phyloP scores from a whole-genome alignment of 139 green algal species.

The Chlorella vulgaris region DNA sequence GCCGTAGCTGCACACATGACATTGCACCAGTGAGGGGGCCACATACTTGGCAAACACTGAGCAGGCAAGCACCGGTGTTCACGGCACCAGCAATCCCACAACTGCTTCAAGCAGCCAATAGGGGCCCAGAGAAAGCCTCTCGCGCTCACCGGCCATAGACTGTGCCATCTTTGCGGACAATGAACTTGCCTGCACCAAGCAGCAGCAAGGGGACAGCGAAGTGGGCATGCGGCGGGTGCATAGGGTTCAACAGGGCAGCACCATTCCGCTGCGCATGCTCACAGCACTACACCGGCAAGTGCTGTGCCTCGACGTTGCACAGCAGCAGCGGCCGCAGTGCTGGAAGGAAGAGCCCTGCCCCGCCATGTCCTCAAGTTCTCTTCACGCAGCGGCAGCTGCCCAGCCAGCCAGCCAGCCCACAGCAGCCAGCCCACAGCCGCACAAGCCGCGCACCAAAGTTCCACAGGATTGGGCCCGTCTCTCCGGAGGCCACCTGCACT shows the following conservation, averaged over 20 bases:
- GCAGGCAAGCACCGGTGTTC: not conserved
- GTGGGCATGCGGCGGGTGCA: not conserved
- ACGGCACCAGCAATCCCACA: not conserved
- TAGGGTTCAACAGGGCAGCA: not conserved
- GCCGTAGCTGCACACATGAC: slow-evolving; percentile 3
- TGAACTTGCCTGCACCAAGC: slow-evolving; percentile 41
- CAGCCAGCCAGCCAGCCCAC: no score
- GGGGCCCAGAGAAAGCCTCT: not conserved
- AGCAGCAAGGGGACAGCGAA: not conserved
- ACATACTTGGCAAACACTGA: not conserved
- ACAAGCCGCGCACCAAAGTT: not conserved
- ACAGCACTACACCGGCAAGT: no score
- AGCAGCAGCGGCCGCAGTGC: no score
- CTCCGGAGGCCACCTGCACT: no score
- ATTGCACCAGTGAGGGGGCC: not conserved
- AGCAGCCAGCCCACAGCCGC: not conserved
- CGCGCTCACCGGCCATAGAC: slow-evolving; percentile 20
- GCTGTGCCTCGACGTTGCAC: no score
- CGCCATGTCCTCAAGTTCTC: no score
- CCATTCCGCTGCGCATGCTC: no score
- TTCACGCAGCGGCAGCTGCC: no score
- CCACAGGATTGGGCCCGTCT: slow-evolving; percentile 1
- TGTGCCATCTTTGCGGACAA: slow-evolving; percentile 38
- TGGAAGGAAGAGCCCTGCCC: no score
- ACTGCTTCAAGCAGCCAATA: not conserved